Evolutionary conservation across 768 basidiomycete genomes (phyloP), one percentile per base, ranked within the genome.

Genomic region (Termitomyces sp.): DNA sequence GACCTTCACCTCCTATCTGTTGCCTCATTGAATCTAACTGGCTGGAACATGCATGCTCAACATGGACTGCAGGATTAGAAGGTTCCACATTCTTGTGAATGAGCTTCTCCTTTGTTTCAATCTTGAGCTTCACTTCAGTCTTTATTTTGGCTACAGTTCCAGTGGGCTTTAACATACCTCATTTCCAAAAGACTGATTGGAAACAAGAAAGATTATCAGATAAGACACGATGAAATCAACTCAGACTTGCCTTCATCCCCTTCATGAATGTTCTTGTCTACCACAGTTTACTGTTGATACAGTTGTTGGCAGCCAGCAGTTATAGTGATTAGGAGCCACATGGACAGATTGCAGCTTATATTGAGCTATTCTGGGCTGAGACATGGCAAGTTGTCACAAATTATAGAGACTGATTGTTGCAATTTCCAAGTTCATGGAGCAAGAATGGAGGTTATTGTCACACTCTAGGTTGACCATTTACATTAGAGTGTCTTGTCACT

Each of bases 31-130:
- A n/a, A n/a, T n/a, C n/a, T n/a, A n/a, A n/a, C n/a, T n/a, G n/a
- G n/a, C n/a, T n/a, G n/a, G n/a, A n/a, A n/a, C n/a, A n/a, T n/a
- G n/a, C n/a, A n/a, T n/a, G n/a, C 51, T 56, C 60, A 24, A 66
- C 63, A 38, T 66, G 66, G 2, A 68, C 68, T n/a, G 67, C 64
- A 17, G 66, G 68, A 37, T 67, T 67, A 2, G 53, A 54, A 17
- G 62, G 58, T 45, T 64, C 64, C 2, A 63, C 63, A 53, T 67
- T 67, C 59, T 62, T 67, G 59, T 68, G 65, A 6, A 70, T 56
- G 4, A 49, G 59, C 54, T 66, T 67, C 0, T 66, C 68, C 47
- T 64, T 65, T 1, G 63, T 45, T 48, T 65, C 64, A 42, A 67
- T 67, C 48, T 68, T 66, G 51, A 67, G 65, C 40, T 63, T 55